These are phyloP conservation scores for Neurospora sublineolata DNA, from an alignment of 495 filamentous ascomycete species.

Conservation along the genomic window DNA sequence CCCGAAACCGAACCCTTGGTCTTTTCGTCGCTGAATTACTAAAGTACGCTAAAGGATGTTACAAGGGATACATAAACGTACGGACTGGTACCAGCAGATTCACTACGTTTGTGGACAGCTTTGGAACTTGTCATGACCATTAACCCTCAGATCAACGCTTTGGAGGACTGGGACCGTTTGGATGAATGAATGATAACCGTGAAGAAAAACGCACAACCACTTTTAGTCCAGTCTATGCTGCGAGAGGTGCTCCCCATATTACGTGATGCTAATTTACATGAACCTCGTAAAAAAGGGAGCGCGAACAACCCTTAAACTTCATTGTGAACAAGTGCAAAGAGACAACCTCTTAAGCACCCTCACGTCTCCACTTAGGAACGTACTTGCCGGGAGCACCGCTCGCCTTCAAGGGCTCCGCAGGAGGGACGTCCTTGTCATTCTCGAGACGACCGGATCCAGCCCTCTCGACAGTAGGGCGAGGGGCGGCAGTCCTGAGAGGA, in stretches of 20 bases:
- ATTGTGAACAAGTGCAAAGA: slow-evolving; percentile 8
- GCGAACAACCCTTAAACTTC: slow-evolving; percentile 13
- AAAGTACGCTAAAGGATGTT: not conserved
- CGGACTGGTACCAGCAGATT: not conserved
- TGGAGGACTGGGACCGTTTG: not conserved
- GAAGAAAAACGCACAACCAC: not conserved
- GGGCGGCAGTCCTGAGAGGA: slow-evolving; percentile 14
- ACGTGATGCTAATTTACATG: slow-evolving; percentile 22
- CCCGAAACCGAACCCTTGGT: not conserved
- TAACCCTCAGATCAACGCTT: not conserved
- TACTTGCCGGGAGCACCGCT: slow-evolving; percentile 35
- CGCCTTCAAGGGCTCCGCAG: slow-evolving; percentile 29
- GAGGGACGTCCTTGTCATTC: slow-evolving; percentile 12
- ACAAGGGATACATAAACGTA: not conserved
- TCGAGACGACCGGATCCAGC: slow-evolving; percentile 21
- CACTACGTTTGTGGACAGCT: not conserved
- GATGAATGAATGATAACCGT: not conserved
- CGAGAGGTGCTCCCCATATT: slow-evolving; percentile 8
- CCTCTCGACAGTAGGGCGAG: slow-evolving; percentile 21
- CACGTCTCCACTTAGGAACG: slow-evolving; percentile 28
- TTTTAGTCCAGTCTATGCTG: not conserved
- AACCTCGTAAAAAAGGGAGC: slow-evolving; percentile 12
- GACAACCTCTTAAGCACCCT: slow-evolving; percentile 5
- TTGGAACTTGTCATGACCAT: not conserved
- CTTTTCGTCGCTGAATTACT: not conserved